Percentiles rank a stretch among this genome's conserved stretches.
These are phyloP conservation scores for Lodderomyces oxycetoniae DNA, from an alignment of 1,139 yeast species.

Conservation along the genomic window DNA sequence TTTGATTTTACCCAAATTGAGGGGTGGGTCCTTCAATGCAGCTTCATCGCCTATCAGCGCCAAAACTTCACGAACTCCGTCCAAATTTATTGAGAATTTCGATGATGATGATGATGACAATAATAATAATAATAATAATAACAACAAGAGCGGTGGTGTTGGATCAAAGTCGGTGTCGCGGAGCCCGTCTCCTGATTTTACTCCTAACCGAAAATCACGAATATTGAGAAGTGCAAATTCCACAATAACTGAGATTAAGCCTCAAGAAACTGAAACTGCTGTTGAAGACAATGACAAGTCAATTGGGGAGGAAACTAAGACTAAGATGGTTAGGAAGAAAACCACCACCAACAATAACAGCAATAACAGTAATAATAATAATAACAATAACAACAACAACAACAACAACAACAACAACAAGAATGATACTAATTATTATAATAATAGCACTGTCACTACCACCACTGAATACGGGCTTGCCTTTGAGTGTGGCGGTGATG, in stretches of 20 bases:
- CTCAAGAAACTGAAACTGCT: background rate
- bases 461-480: background rate
- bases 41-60: constrained; percentile 10
- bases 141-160: background rate
- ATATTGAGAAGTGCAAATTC: constrained; percentile 3
- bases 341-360: background rate
- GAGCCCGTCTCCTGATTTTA: constrained; percentile 25
- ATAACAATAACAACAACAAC: background rate
- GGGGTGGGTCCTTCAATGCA: background rate
- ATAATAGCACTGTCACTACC: background rate
- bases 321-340: background rate
- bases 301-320: no score
- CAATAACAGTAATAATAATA: background rate
- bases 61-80: constrained; percentile 8
- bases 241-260: background rate
- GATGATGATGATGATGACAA: constrained; percentile 27
- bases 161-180: constrained; percentile 15
- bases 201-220: constrained; percentile 18
- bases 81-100: constrained; percentile 24
- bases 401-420: background rate
- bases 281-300: constrained; percentile 3
- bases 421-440: no score
- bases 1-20: constrained; percentile 7
- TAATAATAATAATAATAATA: constrained; percentile 14
- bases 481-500: background rate